Evolutionary conservation across 1,139 yeast genomes (phyloP), one percentile per base, ranked within the genome.

Genomic region (Taphrina flavorubra): DNA sequence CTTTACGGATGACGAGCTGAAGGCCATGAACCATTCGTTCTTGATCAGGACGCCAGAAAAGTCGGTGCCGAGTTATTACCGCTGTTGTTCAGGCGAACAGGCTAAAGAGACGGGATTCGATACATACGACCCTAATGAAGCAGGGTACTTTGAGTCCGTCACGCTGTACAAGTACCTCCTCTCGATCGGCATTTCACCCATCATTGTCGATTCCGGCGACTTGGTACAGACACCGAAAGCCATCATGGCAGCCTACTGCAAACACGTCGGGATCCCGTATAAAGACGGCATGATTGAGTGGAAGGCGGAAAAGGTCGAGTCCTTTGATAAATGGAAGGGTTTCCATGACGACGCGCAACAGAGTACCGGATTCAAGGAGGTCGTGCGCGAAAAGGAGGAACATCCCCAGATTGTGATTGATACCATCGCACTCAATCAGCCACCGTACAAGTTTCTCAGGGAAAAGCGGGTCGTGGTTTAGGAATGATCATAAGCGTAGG

Each of bases 311-410:
- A 69, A 70, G 47, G 71, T 70, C 31, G 70, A 72, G 39, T 69
- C 71, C 61, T 76, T 76, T 66, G 74, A 73, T 36, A 75, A 75
- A 56, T 76, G 78, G 78, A 72, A 72, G 44, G 78, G 78, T 7
- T 76, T 74, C 69, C 78, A 76, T 51, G 76, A 75, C 46, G 76
- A 75, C 47, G 77, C 75, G 7, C 71, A 75, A 36, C 71, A 73
- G 20, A 72, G 75, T 14, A 72, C 73, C 13, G 77, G 78, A 7
- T 75, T 76, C 70, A 65, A 65, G 55, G 67, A 63, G 51, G 67
- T 63, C 56, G 51, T 42, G 20, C 60, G 67, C 10, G 67, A 55
- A 36, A 55, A 63, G 56, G 67, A 63, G 57, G 44, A 46, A 10
- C 46, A 20, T 25, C 67, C 67, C 8, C 61, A 63, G 47, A 37